These are phyloP conservation scores for Fusarium nygamai DNA, from an alignment of 2,329 filamentous ascomycete species.

Conservation along the genomic window DNA sequence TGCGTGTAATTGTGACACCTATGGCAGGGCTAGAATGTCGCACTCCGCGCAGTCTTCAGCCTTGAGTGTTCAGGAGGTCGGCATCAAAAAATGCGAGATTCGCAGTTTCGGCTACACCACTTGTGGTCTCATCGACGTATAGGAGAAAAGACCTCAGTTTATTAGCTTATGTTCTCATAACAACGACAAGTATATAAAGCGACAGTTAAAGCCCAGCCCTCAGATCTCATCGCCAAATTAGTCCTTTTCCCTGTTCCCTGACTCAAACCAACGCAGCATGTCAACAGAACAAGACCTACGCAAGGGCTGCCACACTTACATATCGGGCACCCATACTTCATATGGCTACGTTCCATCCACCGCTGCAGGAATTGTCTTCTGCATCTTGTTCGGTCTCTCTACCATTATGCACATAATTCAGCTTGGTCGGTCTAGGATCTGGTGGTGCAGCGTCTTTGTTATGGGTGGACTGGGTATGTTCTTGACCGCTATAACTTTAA, in stretches of 20 bases:
- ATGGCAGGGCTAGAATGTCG: neutral
- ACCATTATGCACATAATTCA: neutral
- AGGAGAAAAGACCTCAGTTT: rapidly evolving
- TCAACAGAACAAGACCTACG: neutral
- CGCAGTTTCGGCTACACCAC: neutral
- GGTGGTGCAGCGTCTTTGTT: neutral
- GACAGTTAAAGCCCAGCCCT: neutral
- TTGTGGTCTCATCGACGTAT: neutral
- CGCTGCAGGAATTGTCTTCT: neutral
- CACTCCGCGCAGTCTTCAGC: too few relatives aligned
- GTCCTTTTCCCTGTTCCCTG: rapidly evolving
- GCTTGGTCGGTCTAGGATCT: neutral
- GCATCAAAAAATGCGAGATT: neutral
- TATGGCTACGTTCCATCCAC: neutral
- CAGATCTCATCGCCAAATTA: neutral
- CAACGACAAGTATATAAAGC: neutral
- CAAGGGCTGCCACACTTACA: neutral
- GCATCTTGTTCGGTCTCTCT: neutral
- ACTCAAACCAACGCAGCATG: neutral
- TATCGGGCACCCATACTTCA: neutral
- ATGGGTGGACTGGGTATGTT: neutral
- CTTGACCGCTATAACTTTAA: too few relatives aligned
- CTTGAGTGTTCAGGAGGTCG: neutral
- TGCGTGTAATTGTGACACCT: neutral
- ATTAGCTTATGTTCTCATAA: neutral